These are phyloP conservation scores for Gonium pectorale DNA, from an alignment of 139 green algal genomes.

Conservation along the genomic window DNA sequence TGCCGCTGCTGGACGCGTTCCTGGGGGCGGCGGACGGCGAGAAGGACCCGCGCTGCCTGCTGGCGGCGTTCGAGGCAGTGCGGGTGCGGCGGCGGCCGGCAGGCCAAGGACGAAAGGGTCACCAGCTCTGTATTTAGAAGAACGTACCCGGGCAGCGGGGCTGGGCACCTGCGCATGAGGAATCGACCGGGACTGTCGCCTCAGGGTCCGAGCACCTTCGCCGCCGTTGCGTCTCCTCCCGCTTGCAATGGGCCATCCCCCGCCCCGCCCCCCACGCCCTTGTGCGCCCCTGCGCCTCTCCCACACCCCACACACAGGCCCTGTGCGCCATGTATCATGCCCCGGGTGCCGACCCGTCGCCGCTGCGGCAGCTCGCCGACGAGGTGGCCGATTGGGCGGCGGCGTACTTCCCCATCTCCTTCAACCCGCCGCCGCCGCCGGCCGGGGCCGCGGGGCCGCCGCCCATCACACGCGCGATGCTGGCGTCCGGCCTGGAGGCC, in stretches of 20 bases:
- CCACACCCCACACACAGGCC: slow-evolving; percentile 1
- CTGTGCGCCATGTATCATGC: slow-evolving; percentile 42
- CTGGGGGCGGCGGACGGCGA: slow-evolving; percentile 82
- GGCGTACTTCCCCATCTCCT: slow-evolving; percentile 94
- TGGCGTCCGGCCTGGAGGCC: slow-evolving; percentile 26
- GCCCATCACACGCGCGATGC: slow-evolving; percentile 25
- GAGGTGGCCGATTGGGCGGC: slow-evolving; percentile 89
- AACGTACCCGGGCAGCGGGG: too few species aligned
- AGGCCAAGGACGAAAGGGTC: too few species aligned
- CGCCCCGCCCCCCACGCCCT: too few species aligned
- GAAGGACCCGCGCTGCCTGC: slow-evolving; percentile 91
- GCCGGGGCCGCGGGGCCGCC: neutral
- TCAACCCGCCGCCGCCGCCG: slow-evolving; percentile 75
- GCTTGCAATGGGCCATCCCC: too few species aligned
- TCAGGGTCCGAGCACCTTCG: too few species aligned
- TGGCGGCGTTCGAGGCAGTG: slow-evolving; percentile 76
- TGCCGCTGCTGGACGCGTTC: slow-evolving; percentile 20
- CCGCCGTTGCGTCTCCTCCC: too few species aligned
- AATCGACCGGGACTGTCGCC: too few species aligned
- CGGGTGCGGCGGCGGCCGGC: slow-evolving; percentile 28
- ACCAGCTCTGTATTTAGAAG: too few species aligned
- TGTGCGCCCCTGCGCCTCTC: neutral
- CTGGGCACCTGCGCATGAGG: too few species aligned
- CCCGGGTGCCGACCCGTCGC: slow-evolving; percentile 13
- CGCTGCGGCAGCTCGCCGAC: slow-evolving; percentile 47